Base-by-base conservation (phyloP, 108 stramenopile genomes). In the Cyclotella cryptica region DNA sequence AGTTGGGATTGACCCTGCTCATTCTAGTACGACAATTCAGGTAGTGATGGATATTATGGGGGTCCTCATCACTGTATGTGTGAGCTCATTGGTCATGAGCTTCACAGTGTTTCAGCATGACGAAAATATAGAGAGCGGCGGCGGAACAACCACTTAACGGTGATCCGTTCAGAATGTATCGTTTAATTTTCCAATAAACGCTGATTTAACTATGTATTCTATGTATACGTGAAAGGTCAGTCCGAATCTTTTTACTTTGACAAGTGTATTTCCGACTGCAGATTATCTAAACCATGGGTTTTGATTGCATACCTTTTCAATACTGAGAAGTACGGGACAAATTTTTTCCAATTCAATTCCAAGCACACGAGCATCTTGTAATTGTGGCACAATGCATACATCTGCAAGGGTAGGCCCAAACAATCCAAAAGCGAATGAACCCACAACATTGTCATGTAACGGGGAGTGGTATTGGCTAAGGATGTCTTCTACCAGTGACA, bases 21-120 rank as follows among this genome's bases (percentile, higher is more conserved):
- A 97, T 75, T 86, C 87, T 22, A 87, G 84, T 44, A 97, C 96
- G 11, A 89, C 93, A 39, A 95, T 97, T 71, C 96, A 97, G 66
- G 96, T 97, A 1, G 65, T 96, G 27, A 97, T 97, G 96, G 96
- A 97, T 77, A 97, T 97, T 75, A 68, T 90, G 30, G 96, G 96
- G 13, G 96, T 97, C 5, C 47, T 90, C 2, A 86, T 97, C 17
- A 94, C 93, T 19, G 92, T 94, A 10, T 40, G 69, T 55, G 82
- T 88, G 22, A 88, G 87, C 58, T 60, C 80, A 19, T 70, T 79
- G 13, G 80, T 86, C 21, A 22, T 86, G 58, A 66, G 75, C 47
- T 84, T 83, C 30, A 58, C 43, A 46, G 63, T 77, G 42, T 83
- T 83, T 70, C 66, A 63, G 39, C 41, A 55, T 14, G 61, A 69